Conservation (phyloP, 441 rosid species). For the Erodium moschatum region DNA sequence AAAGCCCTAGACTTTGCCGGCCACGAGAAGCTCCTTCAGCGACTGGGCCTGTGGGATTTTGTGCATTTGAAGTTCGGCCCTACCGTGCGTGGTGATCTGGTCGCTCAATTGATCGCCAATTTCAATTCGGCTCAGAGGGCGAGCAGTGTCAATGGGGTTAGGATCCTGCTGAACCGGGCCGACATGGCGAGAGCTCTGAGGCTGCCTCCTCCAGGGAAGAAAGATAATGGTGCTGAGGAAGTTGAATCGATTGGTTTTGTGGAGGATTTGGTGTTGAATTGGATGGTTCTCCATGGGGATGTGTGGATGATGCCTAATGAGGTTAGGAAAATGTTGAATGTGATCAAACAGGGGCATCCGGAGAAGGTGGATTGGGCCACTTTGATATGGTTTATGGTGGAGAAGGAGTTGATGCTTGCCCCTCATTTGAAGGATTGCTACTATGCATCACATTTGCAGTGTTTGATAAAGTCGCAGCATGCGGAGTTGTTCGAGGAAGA, state of each 20-base stretch:
- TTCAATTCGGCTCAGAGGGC: constrained; percentile 28
- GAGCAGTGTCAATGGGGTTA: constrained; percentile 48
- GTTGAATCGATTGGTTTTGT: constrained; percentile 38
- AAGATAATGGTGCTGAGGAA: constrained; percentile 31
- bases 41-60: constrained; percentile 75
- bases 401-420: constrained; percentile 51
- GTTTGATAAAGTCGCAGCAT: constrained; percentile 47
- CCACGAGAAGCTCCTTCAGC: constrained; percentile 48
- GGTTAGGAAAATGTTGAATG: constrained; percentile 30
- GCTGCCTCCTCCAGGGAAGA: constrained; percentile 28
- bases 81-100: constrained; percentile 39
- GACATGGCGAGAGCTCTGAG: constrained; percentile 73
- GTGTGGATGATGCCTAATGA: constrained; percentile 65
- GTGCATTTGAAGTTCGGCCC: constrained; percentile 52
- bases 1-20: constrained; percentile 49
- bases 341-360: constrained; percentile 49
- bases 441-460: constrained; percentile 80
- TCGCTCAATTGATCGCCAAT: constrained; percentile 51
- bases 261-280: constrained; percentile 51
- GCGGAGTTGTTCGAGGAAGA: constrained; percentile 31
- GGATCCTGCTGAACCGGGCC: constrained; percentile 51
- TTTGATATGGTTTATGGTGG: constrained; percentile 77
- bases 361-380: constrained; percentile 78
- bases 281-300: constrained; percentile 70
- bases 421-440: constrained; percentile 53